A percentile compares a stretch with the other conserved stretches of the same genome.
phyloP scores from a whole-genome alignment of 345 rosid species.

The Syzygium aromaticum region DNA sequence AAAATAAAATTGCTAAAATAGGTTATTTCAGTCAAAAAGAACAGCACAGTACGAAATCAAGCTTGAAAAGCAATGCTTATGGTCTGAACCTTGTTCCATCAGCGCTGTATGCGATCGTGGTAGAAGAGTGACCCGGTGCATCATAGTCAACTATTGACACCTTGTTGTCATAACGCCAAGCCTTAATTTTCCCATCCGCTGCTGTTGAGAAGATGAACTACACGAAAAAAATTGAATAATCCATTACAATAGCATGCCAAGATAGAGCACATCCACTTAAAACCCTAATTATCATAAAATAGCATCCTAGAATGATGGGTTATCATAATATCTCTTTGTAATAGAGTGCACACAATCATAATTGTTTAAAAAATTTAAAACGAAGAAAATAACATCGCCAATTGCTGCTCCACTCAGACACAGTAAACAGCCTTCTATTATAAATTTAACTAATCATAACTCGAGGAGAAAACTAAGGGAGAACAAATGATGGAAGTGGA shows the following conservation, averaged over 20 bases:
- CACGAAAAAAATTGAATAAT: not conserved
- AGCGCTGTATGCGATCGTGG: slow-evolving; percentile 52
- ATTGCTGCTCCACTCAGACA: rapidly evolving
- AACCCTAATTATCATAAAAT: not conserved
- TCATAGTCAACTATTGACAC: slow-evolving; percentile 63
- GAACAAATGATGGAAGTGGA: not conserved
- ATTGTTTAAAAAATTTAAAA: too few relatives aligned
- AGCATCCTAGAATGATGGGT: not conserved
- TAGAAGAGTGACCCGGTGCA: slow-evolving; percentile 55
- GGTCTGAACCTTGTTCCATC: slow-evolving; percentile 56
- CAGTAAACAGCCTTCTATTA: rapidly evolving
- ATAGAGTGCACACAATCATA: not conserved
- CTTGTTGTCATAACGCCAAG: slow-evolving; percentile 60
- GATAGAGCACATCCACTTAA: not conserved
- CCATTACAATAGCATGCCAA: not conserved
- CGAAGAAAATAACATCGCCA: not conserved
- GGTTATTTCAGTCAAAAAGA: not conserved
- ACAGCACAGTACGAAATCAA: not conserved
- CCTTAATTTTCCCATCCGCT: slow-evolving; percentile 69
- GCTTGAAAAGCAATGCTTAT: not conserved
- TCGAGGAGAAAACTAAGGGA: not conserved
- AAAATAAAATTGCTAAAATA: not conserved
- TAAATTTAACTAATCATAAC: too few relatives aligned
- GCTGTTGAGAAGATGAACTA: slow-evolving; percentile 67
- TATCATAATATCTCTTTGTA: not conserved